phyloP scores from a whole-genome alignment of 768 basidiomycete species.

The Sporobolomyces roseus region DNA sequence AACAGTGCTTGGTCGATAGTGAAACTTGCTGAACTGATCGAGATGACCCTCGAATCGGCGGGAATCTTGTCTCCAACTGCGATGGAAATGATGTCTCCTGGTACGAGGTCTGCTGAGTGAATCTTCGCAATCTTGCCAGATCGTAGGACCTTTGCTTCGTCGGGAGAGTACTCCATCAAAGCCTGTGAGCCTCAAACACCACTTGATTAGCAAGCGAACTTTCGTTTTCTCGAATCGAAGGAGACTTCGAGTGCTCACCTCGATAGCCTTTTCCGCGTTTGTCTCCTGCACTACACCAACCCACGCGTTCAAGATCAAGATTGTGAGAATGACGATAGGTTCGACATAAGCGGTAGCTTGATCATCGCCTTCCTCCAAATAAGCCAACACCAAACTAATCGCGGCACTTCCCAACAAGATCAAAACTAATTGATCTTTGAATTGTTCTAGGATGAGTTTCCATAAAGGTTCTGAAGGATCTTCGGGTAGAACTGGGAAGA shows the following conservation, averaged over 20 bases:
- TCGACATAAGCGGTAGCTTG: slow-evolving; percentile 83
- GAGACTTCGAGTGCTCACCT: slow-evolving; percentile 59
- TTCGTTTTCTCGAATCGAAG: too few relatives aligned
- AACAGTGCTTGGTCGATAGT: slow-evolving; percentile 93
- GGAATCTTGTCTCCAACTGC: slow-evolving; percentile 94
- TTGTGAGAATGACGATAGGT: slow-evolving; percentile 88
- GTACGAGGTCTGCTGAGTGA: slow-evolving; percentile 84
- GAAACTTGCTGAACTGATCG: slow-evolving; percentile 87
- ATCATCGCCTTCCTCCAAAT: slow-evolving; percentile 75
- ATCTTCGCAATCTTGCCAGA: slow-evolving; percentile 65
- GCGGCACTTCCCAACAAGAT: slow-evolving; percentile 91
- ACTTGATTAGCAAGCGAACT: too few relatives aligned
- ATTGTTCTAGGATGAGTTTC: slow-evolving; percentile 95
- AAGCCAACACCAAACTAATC: slow-evolving; percentile 84
- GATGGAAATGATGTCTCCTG: slow-evolving; percentile 85
- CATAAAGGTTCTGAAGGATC: slow-evolving; percentile 85
- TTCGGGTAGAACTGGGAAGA: slow-evolving; percentile 75
- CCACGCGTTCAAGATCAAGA: slow-evolving; percentile 92
- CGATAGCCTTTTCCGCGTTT: slow-evolving; percentile 93
- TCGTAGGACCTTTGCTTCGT: slow-evolving; percentile 86
- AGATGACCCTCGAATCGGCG: slow-evolving; percentile 85
- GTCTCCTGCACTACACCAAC: slow-evolving; percentile 97
- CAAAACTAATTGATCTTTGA: slow-evolving; percentile 96
- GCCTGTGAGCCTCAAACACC: slow-evolving; percentile 58
- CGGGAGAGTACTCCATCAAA: slow-evolving; percentile 92